phyloP scores from a whole-genome alignment of 768 basidiomycete genomes.

The Agaricus subrufescens region DNA sequence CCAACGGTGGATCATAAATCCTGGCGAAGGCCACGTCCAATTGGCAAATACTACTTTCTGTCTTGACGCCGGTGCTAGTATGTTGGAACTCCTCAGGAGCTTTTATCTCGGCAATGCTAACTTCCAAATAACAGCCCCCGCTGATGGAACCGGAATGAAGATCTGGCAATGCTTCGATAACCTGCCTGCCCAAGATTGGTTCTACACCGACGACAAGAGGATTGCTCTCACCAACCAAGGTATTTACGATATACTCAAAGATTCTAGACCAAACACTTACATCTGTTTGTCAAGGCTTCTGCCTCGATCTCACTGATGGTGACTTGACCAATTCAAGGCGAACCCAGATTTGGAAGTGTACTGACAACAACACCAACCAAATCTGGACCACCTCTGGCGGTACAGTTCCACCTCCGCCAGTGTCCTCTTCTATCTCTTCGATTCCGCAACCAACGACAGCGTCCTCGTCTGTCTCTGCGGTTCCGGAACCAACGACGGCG shows the following conservation, averaged over 20 bases:
- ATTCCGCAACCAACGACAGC: no score
- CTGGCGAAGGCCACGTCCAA: conserved; percentile 15
- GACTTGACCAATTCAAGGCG: conserved; percentile 15
- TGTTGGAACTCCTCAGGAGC: no score
- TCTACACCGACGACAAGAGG: conserved; percentile 9
- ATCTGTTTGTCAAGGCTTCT: conserved; percentile 10
- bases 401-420: neutral
- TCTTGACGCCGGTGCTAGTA: conserved; percentile 22
- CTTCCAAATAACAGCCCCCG: neutral
- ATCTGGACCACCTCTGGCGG: conserved; percentile 10
- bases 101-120: no score
- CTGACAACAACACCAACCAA: conserved; percentile 15
- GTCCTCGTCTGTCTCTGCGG: no score
- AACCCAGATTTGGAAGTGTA: conserved; percentile 19
- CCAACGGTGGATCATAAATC: conserved; percentile 22
- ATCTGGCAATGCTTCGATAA: conserved; percentile 18
- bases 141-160: conserved; percentile 16
- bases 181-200: conserved; percentile 17
- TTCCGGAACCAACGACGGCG: no score
- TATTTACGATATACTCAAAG: neutral
- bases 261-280: neutral
- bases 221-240: conserved; percentile 10
- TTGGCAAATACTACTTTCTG: conserved; percentile 21
- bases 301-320: conserved; percentile 18
- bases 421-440: no score